phyloP scores from a whole-genome alignment of 495 filamentous ascomycete genomes.

The Cercophora newfieldiana region DNA sequence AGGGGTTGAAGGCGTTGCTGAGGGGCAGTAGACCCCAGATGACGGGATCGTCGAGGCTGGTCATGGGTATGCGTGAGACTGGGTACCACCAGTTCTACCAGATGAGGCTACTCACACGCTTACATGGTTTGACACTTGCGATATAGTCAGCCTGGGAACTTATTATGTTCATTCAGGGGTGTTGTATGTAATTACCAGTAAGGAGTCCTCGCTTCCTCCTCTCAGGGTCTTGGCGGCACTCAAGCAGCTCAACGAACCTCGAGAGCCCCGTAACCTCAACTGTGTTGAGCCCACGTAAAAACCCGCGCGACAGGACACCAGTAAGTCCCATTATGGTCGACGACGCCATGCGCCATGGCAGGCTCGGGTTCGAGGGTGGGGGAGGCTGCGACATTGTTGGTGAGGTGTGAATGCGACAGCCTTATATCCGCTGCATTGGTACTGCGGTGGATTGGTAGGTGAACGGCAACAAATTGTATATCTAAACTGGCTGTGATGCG shows the following conservation, averaged over 20 bases:
- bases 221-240: conserved; percentile 67
- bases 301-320: conserved; percentile 41
- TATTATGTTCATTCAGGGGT: conserved; percentile 3
- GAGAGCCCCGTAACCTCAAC: conserved; percentile 71
- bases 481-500: no score
- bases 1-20: conserved; percentile 64
- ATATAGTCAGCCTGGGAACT: neutral
- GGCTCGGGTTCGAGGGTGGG: conserved; percentile 41
- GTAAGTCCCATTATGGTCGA: conserved; percentile 56
- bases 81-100: conserved; percentile 23
- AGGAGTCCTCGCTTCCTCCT: conserved; percentile 74
- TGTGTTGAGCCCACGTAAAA: conserved; percentile 52
- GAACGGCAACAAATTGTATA: no score
- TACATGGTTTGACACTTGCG: conserved; percentile 86
- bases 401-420: neutral
- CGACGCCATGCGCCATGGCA: conserved; percentile 56
- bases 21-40: conserved; percentile 87
- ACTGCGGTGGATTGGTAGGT: neutral
- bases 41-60: conserved; percentile 88
- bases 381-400: conserved; percentile 15
- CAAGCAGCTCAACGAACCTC: conserved; percentile 71
- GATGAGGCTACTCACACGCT: conserved; percentile 74
- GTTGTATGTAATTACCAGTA: conserved; percentile 66
- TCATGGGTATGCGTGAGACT: conserved; percentile 11
- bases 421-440: neutral